These are phyloP conservation scores for Tolypocladium amazonense DNA, from an alignment of 2,329 filamentous ascomycete genomes.

Conservation along the genomic window DNA sequence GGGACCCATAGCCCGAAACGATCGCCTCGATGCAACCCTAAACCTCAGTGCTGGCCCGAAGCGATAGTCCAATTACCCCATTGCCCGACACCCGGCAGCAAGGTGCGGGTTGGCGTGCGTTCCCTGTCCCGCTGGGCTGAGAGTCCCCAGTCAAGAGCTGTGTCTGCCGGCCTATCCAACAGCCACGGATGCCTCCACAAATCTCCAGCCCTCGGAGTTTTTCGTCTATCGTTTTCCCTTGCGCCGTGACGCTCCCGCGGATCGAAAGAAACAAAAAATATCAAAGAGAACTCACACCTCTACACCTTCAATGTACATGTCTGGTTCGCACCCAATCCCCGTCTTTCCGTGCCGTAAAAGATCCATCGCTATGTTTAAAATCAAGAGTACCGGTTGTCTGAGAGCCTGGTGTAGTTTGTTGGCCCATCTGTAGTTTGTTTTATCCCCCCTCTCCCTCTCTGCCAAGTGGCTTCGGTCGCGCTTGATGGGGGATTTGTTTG, in stretches of 20 bases:
- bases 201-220: background rate
- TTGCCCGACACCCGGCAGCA: background rate
- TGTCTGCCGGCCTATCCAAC: background rate
- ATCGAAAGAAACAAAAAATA: background rate
- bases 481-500: background rate
- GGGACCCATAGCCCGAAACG: background rate
- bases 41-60: background rate
- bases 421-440: too few relatives aligned
- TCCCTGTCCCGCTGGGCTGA: background rate
- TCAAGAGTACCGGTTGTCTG: background rate
- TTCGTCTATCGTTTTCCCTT: background rate
- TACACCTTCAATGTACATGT: background rate
- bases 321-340: background rate
- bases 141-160: background rate
- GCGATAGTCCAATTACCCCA: background rate
- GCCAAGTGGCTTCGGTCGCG: too few relatives aligned
- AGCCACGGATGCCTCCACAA: background rate
- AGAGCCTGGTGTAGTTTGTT: background rate
- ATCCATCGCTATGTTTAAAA: background rate
- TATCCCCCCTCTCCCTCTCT: background rate
- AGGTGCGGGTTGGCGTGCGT: background rate
- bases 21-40: background rate
- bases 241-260: background rate
- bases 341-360: conserved; percentile 1
- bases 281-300: background rate